phyloP scores from a whole-genome alignment of 202 grass and related monocot species.

The Schoenoplectus tabernaemontani region DNA sequence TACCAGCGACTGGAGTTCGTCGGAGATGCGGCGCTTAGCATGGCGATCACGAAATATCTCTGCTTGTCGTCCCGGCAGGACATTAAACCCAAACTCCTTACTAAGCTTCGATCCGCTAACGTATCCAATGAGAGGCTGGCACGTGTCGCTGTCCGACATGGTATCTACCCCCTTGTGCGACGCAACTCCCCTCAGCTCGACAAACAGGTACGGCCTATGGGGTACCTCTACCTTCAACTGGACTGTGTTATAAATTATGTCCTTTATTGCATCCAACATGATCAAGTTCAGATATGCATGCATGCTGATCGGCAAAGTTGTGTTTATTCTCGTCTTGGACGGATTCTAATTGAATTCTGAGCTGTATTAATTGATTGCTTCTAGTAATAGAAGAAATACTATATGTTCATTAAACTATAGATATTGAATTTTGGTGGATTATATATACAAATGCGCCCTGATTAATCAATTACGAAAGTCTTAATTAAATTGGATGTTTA shows the following conservation, averaged over 20 bases:
- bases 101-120: conserved; percentile 59
- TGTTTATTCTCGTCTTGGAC: neutral
- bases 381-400: neutral
- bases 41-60: conserved; percentile 51
- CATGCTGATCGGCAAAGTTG: neutral
- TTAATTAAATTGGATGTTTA: neutral
- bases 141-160: conserved; percentile 51
- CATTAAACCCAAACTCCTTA: conserved; percentile 40
- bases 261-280: neutral
- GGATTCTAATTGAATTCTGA: neutral
- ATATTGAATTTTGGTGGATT: neutral
- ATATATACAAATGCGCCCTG: neutral
- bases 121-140: conserved; percentile 78
- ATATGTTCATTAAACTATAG: neutral
- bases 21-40: conserved; percentile 58
- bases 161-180: conserved; percentile 51
- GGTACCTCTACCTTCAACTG: neutral
- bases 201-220: conserved; percentile 25
- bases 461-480: neutral
- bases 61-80: conserved; percentile 36
- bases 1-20: conserved; percentile 88
- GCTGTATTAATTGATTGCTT: neutral
- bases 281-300: neutral
- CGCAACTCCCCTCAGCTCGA: conserved; percentile 55
- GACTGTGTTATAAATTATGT: neutral